Percentiles rank a stretch among this genome's conserved stretches.
Conservation (phyloP, 2,329 filamentous ascomycete species). For the Ilyonectria destructans region DNA sequence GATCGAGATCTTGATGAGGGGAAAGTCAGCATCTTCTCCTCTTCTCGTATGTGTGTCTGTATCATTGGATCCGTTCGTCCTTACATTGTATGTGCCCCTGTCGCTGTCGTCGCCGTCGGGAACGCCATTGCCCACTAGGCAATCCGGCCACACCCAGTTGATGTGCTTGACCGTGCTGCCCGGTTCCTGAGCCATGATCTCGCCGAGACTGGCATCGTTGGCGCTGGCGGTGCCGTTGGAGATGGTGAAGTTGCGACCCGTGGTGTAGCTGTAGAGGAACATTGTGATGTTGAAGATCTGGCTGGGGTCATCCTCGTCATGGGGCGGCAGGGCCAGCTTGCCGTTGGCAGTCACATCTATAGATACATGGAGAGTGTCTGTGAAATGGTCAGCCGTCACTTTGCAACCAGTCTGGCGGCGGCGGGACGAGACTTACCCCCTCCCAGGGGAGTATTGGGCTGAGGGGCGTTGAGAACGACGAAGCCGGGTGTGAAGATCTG, state of each 20-base stretch:
- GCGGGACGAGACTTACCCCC: slow-evolving; percentile 65
- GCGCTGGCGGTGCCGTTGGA: slow-evolving; percentile 72
- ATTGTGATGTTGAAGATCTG: slow-evolving; percentile 77
- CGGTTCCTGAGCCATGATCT: slow-evolving; percentile 76
- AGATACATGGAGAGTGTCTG: slow-evolving; percentile 74
- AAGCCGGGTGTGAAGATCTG: slow-evolving; percentile 81
- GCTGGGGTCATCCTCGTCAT: slow-evolving; percentile 68
- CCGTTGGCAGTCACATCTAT: slow-evolving; percentile 79
- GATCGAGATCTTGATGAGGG: slow-evolving; percentile 72
- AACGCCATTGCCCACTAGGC: slow-evolving; percentile 74
- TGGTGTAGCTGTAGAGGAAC: slow-evolving; percentile 77
- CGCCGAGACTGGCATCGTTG: slow-evolving; percentile 64
- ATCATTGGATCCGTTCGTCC: slow-evolving; percentile 27
- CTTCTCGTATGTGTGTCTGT: neutral
- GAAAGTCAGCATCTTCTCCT: slow-evolving; percentile 12
- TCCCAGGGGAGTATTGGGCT: slow-evolving; percentile 76
- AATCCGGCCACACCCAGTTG: slow-evolving; percentile 81
- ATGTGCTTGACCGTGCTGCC: slow-evolving; percentile 82
- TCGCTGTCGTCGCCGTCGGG: slow-evolving; percentile 63
- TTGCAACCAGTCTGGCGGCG: neutral
- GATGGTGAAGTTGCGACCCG: slow-evolving; percentile 78
- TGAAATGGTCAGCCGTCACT: slow-evolving; percentile 33
- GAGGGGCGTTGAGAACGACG: slow-evolving; percentile 76
- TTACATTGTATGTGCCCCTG: slow-evolving; percentile 74
- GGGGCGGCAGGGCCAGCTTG: slow-evolving; percentile 72